phyloP scores from a whole-genome alignment of 208 protist species.

The Herpetomonas tarakana region DNA sequence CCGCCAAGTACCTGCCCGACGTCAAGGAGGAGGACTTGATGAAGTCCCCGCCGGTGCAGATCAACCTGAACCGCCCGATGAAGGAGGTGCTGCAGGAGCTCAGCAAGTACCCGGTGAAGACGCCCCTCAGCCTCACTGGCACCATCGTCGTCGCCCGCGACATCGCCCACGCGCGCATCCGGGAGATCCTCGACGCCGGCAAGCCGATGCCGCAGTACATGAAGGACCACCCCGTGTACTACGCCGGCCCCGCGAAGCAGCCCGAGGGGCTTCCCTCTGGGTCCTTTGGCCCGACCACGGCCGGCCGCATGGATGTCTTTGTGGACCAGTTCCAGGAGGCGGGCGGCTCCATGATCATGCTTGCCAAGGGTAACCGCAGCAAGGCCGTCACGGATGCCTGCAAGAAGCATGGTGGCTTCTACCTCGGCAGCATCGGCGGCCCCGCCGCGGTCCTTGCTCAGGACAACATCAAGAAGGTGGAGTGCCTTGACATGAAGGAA shows the following conservation, averaged over 20 bases:
- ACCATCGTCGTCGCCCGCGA: conserved; percentile 97
- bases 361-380: conserved; percentile 97
- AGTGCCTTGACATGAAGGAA: conserved; percentile 91
- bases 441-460: conserved; percentile 94
- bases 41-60: conserved; percentile 68
- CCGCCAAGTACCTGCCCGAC: conserved; percentile 92
- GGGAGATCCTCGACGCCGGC: conserved; percentile 85
- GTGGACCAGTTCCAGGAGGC: conserved; percentile 92
- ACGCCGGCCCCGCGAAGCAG: conserved; percentile 97
- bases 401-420: conserved; percentile 96
- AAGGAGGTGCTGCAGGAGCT: conserved; percentile 76
- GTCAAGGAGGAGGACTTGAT: conserved; percentile 80
- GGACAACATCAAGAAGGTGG: conserved; percentile 93
- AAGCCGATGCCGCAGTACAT: conserved; percentile 93
- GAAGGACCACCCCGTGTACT: conserved; percentile 96
- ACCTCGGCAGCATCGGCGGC: conserved; percentile 96
- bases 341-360: conserved; percentile 91
- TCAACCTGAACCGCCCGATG: conserved; percentile 95
- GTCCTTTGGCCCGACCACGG: conserved; percentile 97
- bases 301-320: conserved; percentile 96
- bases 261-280: conserved; percentile 92
- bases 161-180: conserved; percentile 96
- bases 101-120: conserved; percentile 88
- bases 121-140: conserved; percentile 92
- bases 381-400: conserved; percentile 91